A percentile compares a stretch with the other conserved stretches of the same genome.
Conservation (phyloP, 1,284 basidiomycete genomes). For the Malassezia nana region DNA sequence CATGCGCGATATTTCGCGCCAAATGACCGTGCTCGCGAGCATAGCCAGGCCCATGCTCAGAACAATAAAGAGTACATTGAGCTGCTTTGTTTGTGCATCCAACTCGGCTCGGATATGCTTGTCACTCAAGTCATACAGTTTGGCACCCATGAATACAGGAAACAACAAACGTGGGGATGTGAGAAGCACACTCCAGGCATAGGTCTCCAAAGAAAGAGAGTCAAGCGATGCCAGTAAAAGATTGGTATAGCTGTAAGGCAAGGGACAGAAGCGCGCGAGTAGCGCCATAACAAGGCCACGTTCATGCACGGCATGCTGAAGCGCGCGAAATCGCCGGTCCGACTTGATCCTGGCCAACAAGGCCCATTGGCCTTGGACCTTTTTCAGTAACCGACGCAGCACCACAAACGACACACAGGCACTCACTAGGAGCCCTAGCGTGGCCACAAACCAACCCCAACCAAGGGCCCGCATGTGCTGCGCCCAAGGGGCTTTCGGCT, state of each 20-base stretch:
- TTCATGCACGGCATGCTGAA: conserved; percentile 29
- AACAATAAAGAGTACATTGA: conserved; percentile 27
- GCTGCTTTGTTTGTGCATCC: conserved; percentile 19
- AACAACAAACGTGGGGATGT: conserved; percentile 42
- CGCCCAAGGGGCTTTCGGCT: not conserved
- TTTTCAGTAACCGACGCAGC: conserved; percentile 18
- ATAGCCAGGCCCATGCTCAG: conserved; percentile 11
- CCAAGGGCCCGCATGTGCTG: conserved; percentile 13
- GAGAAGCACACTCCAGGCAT: conserved; percentile 28
- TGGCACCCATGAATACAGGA: conserved; percentile 39
- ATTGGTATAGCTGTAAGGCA: conserved; percentile 34
- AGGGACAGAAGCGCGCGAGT: conserved; percentile 38
- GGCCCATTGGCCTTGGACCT: conserved; percentile 17
- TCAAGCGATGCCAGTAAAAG: conserved; percentile 30
- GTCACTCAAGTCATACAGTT: conserved; percentile 37
- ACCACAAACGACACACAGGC: conserved; percentile 24
- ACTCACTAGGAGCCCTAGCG: conserved; percentile 29
- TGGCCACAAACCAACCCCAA: conserved; percentile 33
- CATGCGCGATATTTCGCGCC: conserved; percentile 3
- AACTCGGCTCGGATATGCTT: conserved; percentile 21
- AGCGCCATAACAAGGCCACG: conserved; percentile 32
- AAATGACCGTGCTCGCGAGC: conserved; percentile 9
- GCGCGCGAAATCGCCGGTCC: conserved; percentile 29
- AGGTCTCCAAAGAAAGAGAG: conserved; percentile 25
- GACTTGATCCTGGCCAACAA: conserved; percentile 18